phyloP scores from a whole-genome alignment of 768 basidiomycete species.

The Mycena metata region DNA sequence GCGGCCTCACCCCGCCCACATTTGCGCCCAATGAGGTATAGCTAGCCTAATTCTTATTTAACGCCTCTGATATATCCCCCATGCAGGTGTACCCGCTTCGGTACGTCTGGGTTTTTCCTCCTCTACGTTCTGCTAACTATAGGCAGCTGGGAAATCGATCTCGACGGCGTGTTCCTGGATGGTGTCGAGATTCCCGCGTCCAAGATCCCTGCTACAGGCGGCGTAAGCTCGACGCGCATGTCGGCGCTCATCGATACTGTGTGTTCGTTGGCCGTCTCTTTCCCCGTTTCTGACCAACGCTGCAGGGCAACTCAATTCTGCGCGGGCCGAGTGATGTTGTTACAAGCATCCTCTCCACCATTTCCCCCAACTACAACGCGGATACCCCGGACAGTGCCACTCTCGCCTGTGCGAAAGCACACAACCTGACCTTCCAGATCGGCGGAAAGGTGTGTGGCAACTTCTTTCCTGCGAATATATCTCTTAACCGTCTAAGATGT shows the following conservation, averaged over 20 bases:
- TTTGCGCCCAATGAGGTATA: slow-evolving; percentile 73
- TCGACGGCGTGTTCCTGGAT: slow-evolving; percentile 77
- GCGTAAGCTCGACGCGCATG: slow-evolving; percentile 51
- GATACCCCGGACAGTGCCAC: slow-evolving; percentile 41
- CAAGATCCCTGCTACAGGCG: slow-evolving; percentile 55
- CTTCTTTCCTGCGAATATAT: neutral
- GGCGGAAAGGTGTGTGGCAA: slow-evolving; percentile 63
- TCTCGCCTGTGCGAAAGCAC: slow-evolving; percentile 67
- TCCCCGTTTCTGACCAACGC: neutral
- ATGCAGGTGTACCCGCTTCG: slow-evolving; percentile 52
- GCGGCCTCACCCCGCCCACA: slow-evolving; percentile 66
- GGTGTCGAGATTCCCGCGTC: slow-evolving; percentile 68
- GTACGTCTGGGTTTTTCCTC: slow-evolving; percentile 38
- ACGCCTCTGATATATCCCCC: neutral
- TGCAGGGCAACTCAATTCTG: slow-evolving; percentile 78
- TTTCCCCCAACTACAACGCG: slow-evolving; percentile 53
- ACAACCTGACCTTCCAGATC: slow-evolving; percentile 72
- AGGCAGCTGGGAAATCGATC: slow-evolving; percentile 73
- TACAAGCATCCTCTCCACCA: slow-evolving; percentile 55
- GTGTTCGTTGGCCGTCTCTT: slow-evolving; percentile 29
- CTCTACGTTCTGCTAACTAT: slow-evolving; percentile 16
- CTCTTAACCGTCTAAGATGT: slow-evolving; percentile 51
- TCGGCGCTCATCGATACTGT: slow-evolving; percentile 80
- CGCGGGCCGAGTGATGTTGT: slow-evolving; percentile 80
- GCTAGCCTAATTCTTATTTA: neutral